Evolutionary conservation across 192 early-diverging fungal species (phyloP).

Genomic region (Umbelopsis vinacea): DNA sequence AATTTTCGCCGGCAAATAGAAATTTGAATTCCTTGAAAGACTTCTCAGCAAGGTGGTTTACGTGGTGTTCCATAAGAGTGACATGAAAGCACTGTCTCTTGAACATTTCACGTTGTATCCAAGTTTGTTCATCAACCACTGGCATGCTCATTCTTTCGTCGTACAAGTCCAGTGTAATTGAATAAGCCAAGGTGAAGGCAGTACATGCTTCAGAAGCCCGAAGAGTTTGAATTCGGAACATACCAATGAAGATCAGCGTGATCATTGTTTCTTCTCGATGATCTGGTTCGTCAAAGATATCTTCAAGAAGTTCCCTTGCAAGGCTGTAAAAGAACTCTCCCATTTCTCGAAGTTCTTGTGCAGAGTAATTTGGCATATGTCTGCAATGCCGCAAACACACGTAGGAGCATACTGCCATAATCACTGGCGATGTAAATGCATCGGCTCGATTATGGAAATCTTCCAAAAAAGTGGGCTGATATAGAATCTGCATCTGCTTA

Average conservation of each 20-base stretch:
- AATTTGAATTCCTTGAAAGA: neutral
- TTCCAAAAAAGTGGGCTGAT: neutral
- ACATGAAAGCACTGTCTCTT: constrained; percentile 1
- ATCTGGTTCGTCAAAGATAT: constrained; percentile 28
- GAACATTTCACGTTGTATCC: neutral
- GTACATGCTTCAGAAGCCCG: constrained; percentile 16
- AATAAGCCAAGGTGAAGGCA: constrained; percentile 3
- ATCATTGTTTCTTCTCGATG: constrained; percentile 14
- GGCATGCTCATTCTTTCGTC: neutral
- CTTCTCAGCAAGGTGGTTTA: constrained; percentile 1
- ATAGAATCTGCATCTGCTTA: neutral
- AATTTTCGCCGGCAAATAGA: neutral
- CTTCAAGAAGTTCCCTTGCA: constrained; percentile 2
- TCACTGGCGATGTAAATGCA: neutral
- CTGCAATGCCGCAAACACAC: constrained; percentile 9
- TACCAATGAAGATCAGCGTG: constrained; percentile 3
- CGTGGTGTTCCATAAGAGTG: neutral
- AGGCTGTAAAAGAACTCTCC: constrained; percentile 15
- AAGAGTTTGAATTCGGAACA: constrained; percentile 2
- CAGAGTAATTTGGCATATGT: constrained; percentile 1
- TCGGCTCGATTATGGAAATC: neutral
- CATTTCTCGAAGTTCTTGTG: constrained; percentile 9
- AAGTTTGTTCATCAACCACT: constrained; percentile 1
- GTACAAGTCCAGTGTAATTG: neutral
- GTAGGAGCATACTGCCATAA: neutral